Evolutionary conservation across 805 yeast species (phyloP).

Genomic region (Ogataea nitratoaversa): DNA sequence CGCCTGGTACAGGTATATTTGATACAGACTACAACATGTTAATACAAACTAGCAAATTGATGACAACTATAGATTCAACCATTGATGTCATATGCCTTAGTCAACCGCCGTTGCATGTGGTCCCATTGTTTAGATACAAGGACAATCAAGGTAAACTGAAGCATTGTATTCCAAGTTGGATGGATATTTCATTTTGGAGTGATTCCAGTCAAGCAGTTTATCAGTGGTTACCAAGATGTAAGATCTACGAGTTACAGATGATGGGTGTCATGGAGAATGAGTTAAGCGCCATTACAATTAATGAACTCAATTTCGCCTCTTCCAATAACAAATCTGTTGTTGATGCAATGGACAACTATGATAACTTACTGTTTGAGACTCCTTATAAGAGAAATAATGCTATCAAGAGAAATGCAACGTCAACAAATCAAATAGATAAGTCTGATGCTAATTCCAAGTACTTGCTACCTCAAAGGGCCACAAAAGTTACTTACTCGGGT

Average conservation of each 20-base stretch:
- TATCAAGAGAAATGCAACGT: not conserved
- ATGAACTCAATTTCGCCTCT: constrained; percentile 42
- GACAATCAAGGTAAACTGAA: constrained; percentile 46
- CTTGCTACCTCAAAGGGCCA: constrained; percentile 1
- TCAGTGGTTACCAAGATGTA: constrained; percentile 92
- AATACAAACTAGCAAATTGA: constrained; percentile 67
- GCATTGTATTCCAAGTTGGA: constrained; percentile 91
- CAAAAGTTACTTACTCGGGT: not conserved
- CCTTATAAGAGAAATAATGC: not conserved
- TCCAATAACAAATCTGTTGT: constrained; percentile 36
- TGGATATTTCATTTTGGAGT: constrained; percentile 88
- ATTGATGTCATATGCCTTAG: constrained; percentile 85
- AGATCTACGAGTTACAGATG: constrained; percentile 94
- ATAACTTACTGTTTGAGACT: constrained; percentile 45
- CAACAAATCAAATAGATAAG: not conserved
- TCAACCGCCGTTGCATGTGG: constrained; percentile 87
- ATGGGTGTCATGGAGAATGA: constrained; percentile 97
- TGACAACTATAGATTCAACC: constrained; percentile 77
- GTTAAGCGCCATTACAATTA: constrained; percentile 61
- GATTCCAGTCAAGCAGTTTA: constrained; percentile 43
- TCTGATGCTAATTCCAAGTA: not conserved
- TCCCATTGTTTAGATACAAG: constrained; percentile 78
- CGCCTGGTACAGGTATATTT: constrained; percentile 91
- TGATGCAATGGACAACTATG: constrained; percentile 68
- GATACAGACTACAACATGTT: constrained; percentile 84